Percentiles rank a stretch among this genome's conserved stretches.
phyloP scores from a whole-genome alignment of 257 asterid species.

The Nicotiana tomentosiformis region DNA sequence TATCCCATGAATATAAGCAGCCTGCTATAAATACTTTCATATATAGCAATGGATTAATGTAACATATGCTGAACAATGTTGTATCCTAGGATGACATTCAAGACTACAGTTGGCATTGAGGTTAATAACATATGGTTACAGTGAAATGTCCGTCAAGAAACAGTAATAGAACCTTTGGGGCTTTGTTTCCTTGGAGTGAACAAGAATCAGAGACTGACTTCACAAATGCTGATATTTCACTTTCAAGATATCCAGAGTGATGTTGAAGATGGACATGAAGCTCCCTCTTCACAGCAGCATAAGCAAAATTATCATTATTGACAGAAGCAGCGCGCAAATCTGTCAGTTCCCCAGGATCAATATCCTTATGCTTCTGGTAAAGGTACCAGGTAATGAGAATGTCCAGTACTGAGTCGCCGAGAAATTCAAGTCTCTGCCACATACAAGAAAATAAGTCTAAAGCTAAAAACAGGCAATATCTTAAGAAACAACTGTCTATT shows the following conservation, averaged over 20 bases:
- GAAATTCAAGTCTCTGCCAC: slow-evolving; percentile 91
- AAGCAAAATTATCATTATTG: slow-evolving; percentile 77
- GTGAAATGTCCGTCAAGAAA: not conserved
- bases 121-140: not conserved
- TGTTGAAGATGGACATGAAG: slow-evolving; percentile 78
- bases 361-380: slow-evolving; percentile 55
- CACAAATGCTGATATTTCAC: slow-evolving; percentile 52
- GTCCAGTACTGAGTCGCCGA: slow-evolving; percentile 92
- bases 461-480: not conserved
- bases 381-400: slow-evolving; percentile 71
- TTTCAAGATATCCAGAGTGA: slow-evolving; percentile 38
- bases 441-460: slow-evolving; percentile 6
- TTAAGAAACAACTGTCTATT: not conserved
- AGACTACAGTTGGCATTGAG: not conserved
- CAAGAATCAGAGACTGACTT: slow-evolving; percentile 39
- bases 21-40: not conserved
- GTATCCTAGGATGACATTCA: not conserved
- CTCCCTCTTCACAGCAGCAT: slow-evolving; percentile 58
- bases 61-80: not conserved
- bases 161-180: slow-evolving; percentile 58
- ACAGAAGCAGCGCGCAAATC: slow-evolving; percentile 94
- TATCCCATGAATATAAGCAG: not conserved
- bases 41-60: not conserved
- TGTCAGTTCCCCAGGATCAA: slow-evolving; percentile 91
- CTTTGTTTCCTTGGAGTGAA: slow-evolving; percentile 52